These are phyloP conservation scores for Cladosporium sp. DNA, from an alignment of 2,329 filamentous ascomycete genomes.

Conservation along the genomic window DNA sequence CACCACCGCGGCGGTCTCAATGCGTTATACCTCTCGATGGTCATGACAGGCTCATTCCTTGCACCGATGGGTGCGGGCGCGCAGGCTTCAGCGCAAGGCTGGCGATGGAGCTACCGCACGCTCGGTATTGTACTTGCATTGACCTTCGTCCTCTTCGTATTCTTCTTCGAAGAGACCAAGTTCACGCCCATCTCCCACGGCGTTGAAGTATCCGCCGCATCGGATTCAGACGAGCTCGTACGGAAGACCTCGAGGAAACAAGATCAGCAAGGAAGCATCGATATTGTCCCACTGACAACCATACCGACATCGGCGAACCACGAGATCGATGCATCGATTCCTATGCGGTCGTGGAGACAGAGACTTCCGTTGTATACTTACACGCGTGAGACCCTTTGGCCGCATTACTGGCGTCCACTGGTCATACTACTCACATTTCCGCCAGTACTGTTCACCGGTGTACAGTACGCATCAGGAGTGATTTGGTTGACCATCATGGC, in stretches of 20 bases:
- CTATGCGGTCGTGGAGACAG: not conserved
- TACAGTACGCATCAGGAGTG: not conserved
- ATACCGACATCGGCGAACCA: not conserved
- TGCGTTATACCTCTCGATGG: constrained; percentile 35
- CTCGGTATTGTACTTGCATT: not conserved
- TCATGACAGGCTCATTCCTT: constrained; percentile 40
- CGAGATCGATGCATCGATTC: not conserved
- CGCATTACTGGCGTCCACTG: not conserved
- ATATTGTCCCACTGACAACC: not conserved
- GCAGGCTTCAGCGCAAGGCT: constrained; percentile 33
- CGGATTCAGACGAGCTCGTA: not conserved
- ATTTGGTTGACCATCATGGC: constrained; percentile 41
- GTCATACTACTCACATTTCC: not conserved
- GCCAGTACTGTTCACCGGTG: not conserved
- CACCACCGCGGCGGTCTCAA: constrained; percentile 25
- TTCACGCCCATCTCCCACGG: not conserved
- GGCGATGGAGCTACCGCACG: constrained; percentile 35
- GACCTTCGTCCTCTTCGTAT: not conserved
- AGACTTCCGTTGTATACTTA: not conserved
- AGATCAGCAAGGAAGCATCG: not conserved
- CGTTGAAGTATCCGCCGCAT: not conserved
- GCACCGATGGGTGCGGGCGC: constrained; percentile 39
- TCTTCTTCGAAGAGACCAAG: not conserved
- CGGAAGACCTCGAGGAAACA: not conserved
- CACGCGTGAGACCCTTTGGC: not conserved